Evolutionary conservation across 495 filamentous ascomycete genomes (phyloP).

Genomic region (Aspergillus panamensis): DNA sequence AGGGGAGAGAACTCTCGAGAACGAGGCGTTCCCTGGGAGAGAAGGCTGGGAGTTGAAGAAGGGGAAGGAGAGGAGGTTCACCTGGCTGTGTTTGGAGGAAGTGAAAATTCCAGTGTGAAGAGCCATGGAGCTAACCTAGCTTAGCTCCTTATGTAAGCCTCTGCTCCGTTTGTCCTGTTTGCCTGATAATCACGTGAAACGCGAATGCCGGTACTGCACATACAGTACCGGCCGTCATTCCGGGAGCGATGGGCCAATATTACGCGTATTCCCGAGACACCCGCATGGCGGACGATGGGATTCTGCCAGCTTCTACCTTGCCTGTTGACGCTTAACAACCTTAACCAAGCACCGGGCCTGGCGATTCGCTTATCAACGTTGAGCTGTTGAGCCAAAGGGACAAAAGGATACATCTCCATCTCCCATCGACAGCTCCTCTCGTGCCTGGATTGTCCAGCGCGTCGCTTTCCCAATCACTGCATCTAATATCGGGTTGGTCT

Average conservation of each 20-base stretch:
- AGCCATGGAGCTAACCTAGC: not conserved
- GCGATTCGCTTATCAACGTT: not conserved
- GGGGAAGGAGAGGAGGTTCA: constrained; percentile 8
- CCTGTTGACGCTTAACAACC: constrained; percentile 4
- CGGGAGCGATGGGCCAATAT: not conserved
- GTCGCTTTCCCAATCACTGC: not conserved
- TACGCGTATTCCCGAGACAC: constrained; percentile 9
- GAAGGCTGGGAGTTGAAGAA: constrained; percentile 5
- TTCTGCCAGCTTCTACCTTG: constrained; percentile 39
- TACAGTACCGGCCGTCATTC: not conserved
- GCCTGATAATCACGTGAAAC: constrained; percentile 14
- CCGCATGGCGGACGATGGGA: constrained; percentile 31
- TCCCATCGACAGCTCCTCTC: not conserved
- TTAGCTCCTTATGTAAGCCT: constrained; percentile 3
- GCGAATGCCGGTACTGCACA: not conserved
- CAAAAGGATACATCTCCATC: not conserved
- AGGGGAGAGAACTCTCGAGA: constrained; percentile 29
- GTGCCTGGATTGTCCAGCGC: not conserved
- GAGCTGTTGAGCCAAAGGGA: not conserved
- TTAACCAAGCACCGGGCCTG: not conserved
- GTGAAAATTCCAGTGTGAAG: constrained; percentile 36
- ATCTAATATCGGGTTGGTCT: not conserved
- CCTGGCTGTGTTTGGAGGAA: constrained; percentile 14
- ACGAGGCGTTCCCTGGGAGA: constrained; percentile 25
- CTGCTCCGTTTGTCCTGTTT: constrained; percentile 20